phyloP scores from a whole-genome alignment of 306 rosid genomes.

The Gleditsia sinensis region DNA sequence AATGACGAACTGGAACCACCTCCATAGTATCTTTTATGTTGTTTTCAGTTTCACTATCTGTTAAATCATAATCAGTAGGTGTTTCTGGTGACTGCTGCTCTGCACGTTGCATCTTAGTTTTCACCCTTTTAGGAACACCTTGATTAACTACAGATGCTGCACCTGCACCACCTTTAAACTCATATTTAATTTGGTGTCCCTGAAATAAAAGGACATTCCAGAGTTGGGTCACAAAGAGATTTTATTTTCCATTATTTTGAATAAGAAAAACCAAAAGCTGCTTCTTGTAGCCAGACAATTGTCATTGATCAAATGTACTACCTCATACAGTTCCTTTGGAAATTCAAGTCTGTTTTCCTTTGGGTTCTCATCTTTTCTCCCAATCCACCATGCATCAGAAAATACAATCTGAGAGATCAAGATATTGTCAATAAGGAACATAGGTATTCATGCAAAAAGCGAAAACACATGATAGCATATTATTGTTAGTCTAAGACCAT shows the following conservation, averaged over 20 bases:
- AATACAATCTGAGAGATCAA: slow-evolving; percentile 67
- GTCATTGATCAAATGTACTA: slow-evolving; percentile 33
- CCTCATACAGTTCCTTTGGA: slow-evolving; percentile 70
- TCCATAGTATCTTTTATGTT: slow-evolving; percentile 43
- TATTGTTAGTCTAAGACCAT: too few species aligned
- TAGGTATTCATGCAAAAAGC: too few species aligned
- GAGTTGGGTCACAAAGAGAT: slow-evolving; percentile 19
- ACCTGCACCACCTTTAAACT: slow-evolving; percentile 86
- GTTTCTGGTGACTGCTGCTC: slow-evolving; percentile 51
- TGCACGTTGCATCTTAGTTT: slow-evolving; percentile 36
- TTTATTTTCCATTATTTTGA: slow-evolving; percentile 15
- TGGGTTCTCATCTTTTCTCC: slow-evolving; percentile 78
- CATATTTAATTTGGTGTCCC: slow-evolving; percentile 62
- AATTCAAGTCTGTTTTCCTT: slow-evolving; percentile 76
- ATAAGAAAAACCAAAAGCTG: slow-evolving; percentile 26
- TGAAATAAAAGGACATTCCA: too few species aligned
- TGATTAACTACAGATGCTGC: slow-evolving; percentile 52
- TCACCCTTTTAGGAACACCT: slow-evolving; percentile 42
- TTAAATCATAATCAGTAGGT: slow-evolving; percentile 50
- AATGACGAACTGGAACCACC: slow-evolving; percentile 66
- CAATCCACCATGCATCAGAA: slow-evolving; percentile 98
- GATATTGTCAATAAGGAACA: too few species aligned
- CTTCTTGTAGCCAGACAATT: slow-evolving; percentile 12
- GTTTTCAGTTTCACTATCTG: slow-evolving; percentile 57
- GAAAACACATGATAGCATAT: too few species aligned